Percentiles rank a stretch among this genome's conserved stretches.
Evolutionary conservation across 306 rosid species (phyloP).

Genomic region (Styphnolobium japonicum): DNA sequence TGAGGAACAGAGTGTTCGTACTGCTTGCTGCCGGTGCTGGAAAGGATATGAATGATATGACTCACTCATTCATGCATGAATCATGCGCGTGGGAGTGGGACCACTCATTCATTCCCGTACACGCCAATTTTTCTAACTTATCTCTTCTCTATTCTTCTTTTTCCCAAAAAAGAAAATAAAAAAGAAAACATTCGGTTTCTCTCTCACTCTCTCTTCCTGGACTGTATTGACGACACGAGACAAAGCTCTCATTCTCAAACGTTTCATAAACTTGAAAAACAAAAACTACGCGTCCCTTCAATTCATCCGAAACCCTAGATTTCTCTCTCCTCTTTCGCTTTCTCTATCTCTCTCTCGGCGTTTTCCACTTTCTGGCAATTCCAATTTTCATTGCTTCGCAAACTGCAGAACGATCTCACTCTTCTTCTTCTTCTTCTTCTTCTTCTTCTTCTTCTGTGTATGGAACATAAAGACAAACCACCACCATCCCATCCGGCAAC

Average conservation of each 20-base stretch:
- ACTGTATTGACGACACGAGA: conserved; percentile 60
- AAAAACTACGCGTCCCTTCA: conserved; percentile 69
- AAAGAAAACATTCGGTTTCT: not conserved
- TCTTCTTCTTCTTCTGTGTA: conserved; percentile 19
- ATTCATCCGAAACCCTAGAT: conserved; percentile 59
- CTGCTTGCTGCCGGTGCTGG: too few species aligned
- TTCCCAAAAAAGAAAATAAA: too few species aligned
- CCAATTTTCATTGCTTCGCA: not conserved
- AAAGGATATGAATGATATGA: too few species aligned
- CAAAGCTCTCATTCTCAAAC: conserved; percentile 50
- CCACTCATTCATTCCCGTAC: too few species aligned
- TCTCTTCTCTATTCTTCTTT: too few species aligned
- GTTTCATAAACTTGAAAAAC: conserved; percentile 53
- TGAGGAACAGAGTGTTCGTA: too few species aligned
- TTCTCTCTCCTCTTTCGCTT: conserved; percentile 17
- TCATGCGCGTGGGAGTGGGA: too few species aligned
- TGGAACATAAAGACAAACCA: conserved; percentile 39
- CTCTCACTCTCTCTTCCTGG: not conserved
- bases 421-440: too few species aligned
- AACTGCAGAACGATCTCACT: not conserved
- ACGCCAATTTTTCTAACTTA: too few species aligned
- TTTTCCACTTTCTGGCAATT: conserved; percentile 14
- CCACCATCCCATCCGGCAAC: conserved; percentile 37
- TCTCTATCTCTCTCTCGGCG: not conserved
- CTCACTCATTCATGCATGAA: too few species aligned